Evolutionary conservation across 2,329 filamentous ascomycete genomes (phyloP), one percentile per base, ranked within the genome.

Genomic region (Diaporthe capsici): DNA sequence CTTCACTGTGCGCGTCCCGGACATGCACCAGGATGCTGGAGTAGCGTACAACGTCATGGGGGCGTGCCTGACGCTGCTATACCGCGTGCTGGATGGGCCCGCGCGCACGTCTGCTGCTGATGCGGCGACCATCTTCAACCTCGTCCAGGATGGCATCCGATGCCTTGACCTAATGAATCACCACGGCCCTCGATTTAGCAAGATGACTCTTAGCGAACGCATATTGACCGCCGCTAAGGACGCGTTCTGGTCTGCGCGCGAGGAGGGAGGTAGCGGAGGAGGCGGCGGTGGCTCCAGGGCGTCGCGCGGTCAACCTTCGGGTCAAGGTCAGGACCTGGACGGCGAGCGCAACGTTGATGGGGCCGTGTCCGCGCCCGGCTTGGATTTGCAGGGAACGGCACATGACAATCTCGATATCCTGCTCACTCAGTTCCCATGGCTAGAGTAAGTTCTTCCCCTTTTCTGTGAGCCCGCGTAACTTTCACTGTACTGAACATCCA

Each of bases 141-240:
- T 65, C 42, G 60, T 65, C 4, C 60, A 65, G 60, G 60, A 65
- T 3, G 60, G 60, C 4, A 65, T 65, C 25, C 60, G 60, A 9
- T 65, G 60, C 17, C 60, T 65, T 2, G 60, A 65, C 25, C 60
- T 65, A 2, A 65, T 65, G 61, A 49, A 47, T 6, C 61, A 65
- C 20, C 61, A 47, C 0, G 61, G 61, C 17, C 61, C 61, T 17
- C 42, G 61, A 0, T 44, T 44, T 42, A 49, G 61, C 20, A 65
- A 65, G 61, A 65, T 49, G 25, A 65, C 61, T 0, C 61, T 65
- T 9, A 65, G 61, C 5, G 61, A 65, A 17, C 42, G 61, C 15
- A 34, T 65, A 10, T 6, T 65, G 17, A 65, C n/a, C 3, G 61
- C 61, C 9, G 61, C 61, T 4, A 65, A 65, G 61, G 61, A 65